These are phyloP conservation scores for Funneliformis geosporum DNA, from an alignment of 192 early-diverging fungal genomes.

Conservation along the genomic window DNA sequence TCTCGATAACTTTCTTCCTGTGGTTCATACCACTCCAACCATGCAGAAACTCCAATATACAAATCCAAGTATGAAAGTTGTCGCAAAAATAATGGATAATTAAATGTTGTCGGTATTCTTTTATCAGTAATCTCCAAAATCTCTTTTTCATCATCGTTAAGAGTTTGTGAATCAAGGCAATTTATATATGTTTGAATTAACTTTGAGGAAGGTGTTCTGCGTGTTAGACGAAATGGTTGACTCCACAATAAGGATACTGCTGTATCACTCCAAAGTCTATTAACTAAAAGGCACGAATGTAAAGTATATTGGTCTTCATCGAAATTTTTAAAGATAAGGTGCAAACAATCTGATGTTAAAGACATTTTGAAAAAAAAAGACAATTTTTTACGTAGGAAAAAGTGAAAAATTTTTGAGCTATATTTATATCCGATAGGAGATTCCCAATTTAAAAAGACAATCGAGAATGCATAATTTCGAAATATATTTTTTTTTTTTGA, in stretches of 20 bases:
- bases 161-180: background rate
- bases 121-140: background rate
- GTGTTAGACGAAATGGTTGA: slow-evolving; percentile 4
- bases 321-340: background rate
- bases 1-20: background rate
- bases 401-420: too few species aligned
- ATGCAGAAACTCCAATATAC: background rate
- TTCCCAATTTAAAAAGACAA: too few species aligned
- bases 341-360: background rate
- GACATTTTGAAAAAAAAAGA: background rate
- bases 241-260: slow-evolving; percentile 7
- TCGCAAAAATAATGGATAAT: background rate
- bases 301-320: slow-evolving; percentile 3
- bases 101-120: background rate
- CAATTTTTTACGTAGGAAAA: too few species aligned
- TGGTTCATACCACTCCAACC: slow-evolving; percentile 1
- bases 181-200: background rate
- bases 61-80: background rate
- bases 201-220: background rate
- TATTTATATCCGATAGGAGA: too few species aligned
- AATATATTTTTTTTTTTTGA: too few species aligned
- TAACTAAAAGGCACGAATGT: slow-evolving; percentile 4
- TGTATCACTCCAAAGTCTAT: slow-evolving; percentile 9
- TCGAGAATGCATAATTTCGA: too few species aligned
- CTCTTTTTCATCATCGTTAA: background rate